phyloP scores from a whole-genome alignment of 805 yeast species.

The Saccharomyces paradoxus region DNA sequence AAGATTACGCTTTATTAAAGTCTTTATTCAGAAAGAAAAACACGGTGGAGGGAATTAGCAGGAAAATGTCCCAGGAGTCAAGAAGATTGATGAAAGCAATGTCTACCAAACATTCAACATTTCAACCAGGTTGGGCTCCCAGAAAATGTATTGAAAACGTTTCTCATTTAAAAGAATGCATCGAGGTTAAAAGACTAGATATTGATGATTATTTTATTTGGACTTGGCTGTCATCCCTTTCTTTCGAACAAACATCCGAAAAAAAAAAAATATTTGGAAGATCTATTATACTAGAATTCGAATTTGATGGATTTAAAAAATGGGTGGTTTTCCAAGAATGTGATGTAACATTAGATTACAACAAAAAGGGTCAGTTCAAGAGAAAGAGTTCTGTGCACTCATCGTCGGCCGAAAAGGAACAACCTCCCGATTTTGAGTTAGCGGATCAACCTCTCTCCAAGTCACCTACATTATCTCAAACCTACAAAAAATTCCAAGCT shows the following conservation, averaged over 20 bases:
- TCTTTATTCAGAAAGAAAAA: conserved; percentile 56
- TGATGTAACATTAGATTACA: conserved; percentile 32
- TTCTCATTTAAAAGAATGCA: conserved; percentile 24
- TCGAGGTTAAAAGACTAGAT: conserved; percentile 47
- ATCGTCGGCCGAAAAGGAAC: conserved; percentile 7
- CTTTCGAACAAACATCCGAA: conserved; percentile 59
- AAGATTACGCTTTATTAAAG: conserved; percentile 68
- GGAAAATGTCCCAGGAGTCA: conserved; percentile 67
- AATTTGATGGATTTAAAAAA: conserved; percentile 64
- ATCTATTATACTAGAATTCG: conserved; percentile 73
- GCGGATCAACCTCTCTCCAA: conserved; percentile 6
- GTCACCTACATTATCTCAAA: conserved; percentile 15
- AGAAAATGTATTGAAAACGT: conserved; percentile 21
- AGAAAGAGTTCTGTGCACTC: not conserved
- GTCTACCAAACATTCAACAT: conserved; percentile 33
- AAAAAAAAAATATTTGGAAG: conserved; percentile 71
- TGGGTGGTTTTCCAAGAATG: conserved; percentile 74
- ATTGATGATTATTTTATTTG: conserved; percentile 85
- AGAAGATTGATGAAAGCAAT: conserved; percentile 42
- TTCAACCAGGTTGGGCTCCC: conserved; percentile 37
- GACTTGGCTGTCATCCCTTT: conserved; percentile 80
- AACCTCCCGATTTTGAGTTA: not conserved
- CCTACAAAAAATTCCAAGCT: conserved; percentile 22
- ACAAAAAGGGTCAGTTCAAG: conserved; percentile 10
- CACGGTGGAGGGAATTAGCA: conserved; percentile 43